A percentile compares a stretch with the other conserved stretches of the same genome.
phyloP scores from a whole-genome alignment of 2,329 filamentous ascomycete species.

The Aspergillus neotritici region DNA sequence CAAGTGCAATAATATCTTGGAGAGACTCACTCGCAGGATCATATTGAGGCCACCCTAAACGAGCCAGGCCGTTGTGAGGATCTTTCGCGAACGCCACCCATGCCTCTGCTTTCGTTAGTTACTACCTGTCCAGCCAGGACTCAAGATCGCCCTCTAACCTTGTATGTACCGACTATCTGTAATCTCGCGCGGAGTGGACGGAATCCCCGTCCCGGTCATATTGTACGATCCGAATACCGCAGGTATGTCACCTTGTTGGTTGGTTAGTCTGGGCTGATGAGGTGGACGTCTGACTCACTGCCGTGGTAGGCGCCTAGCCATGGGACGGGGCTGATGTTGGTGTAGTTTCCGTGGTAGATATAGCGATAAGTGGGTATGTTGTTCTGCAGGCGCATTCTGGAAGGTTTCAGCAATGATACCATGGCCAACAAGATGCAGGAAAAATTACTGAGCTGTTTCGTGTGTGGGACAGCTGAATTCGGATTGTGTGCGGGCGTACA shows the following conservation, averaged over 20 bases:
- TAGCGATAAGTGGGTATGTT: slow-evolving; percentile 34
- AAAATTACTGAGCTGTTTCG: background rate
- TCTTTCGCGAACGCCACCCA: no score
- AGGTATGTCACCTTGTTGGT: slow-evolving; percentile 8
- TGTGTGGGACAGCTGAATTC: background rate
- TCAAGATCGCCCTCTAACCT: background rate
- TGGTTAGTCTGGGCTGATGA: background rate
- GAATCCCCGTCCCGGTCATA: background rate
- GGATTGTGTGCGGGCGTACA: background rate
- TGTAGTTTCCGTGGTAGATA: slow-evolving; percentile 37
- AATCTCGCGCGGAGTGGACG: slow-evolving; percentile 1
- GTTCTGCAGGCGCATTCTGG: no score
- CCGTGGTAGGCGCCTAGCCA: slow-evolving; percentile 44
- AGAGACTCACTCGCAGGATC: no score
- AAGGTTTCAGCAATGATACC: no score
- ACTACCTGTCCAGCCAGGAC: no score
- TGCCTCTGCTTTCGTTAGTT: no score
- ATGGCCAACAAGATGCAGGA: no score
- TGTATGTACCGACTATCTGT: slow-evolving; percentile 10
- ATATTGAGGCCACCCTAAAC: no score
- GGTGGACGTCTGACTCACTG: slow-evolving; percentile 14
- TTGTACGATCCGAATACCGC: slow-evolving; percentile 12
- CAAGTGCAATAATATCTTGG: no score
- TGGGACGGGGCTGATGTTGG: slow-evolving; percentile 32
- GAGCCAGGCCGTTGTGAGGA: no score